Evolutionary conservation across 208 protist genomes (phyloP).

Genomic region (Porcisia hertigi): DNA sequence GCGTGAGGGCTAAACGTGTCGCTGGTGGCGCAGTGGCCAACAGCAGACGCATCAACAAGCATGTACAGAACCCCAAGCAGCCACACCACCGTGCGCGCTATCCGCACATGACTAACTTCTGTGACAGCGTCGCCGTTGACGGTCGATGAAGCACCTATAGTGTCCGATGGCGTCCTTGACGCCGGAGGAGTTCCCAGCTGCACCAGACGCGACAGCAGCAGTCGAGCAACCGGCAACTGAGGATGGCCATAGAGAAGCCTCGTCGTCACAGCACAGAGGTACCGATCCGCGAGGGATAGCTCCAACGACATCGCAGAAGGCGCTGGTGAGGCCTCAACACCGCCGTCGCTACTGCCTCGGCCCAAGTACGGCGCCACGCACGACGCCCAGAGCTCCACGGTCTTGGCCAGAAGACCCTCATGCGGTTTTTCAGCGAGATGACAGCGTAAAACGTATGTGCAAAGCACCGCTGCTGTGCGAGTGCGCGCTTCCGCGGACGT

Average conservation of each 20-base stretch:
- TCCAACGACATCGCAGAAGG: neutral
- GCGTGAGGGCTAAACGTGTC: neutral
- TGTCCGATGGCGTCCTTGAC: neutral
- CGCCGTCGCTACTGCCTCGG: neutral
- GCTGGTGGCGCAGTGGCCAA: neutral
- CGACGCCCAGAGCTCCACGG: slow-evolving; percentile 29
- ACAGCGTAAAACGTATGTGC: slow-evolving; percentile 27
- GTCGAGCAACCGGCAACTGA: slow-evolving; percentile 25
- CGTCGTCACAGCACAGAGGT: slow-evolving; percentile 20
- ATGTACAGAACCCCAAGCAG: slow-evolving; percentile 7
- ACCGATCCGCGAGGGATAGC: slow-evolving; percentile 24
- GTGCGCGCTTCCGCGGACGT: slow-evolving; percentile 13
- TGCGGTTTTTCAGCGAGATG: slow-evolving; percentile 17
- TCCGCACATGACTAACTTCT: neutral
- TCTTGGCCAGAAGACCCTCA: slow-evolving; percentile 20
- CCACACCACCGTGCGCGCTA: slow-evolving; percentile 8
- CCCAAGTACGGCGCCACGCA: slow-evolving; percentile 23
- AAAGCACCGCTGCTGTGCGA: slow-evolving; percentile 25
- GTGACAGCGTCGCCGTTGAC: neutral
- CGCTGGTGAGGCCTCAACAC: neutral
- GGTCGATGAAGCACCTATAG: neutral
- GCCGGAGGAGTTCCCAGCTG: neutral
- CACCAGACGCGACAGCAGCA: slow-evolving; percentile 29
- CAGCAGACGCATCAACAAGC: neutral
- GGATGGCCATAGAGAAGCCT: slow-evolving; percentile 26